phyloP scores from a whole-genome alignment of 306 rosid genomes.

The Rosa multiflora region DNA sequence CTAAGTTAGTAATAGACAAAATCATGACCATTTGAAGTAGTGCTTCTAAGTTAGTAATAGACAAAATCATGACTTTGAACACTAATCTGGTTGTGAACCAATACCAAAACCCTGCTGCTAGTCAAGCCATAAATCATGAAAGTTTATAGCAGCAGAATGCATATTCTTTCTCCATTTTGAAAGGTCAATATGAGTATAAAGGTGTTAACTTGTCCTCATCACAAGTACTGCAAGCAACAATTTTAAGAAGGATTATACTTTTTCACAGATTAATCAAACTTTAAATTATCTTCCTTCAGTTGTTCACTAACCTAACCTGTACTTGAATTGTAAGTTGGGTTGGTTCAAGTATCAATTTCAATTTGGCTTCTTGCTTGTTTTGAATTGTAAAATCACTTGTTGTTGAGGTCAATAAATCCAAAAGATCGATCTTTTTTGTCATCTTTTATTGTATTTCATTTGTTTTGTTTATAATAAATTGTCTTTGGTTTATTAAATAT shows the following conservation, averaged over 20 bases:
- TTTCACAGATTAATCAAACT: constrained; percentile 1
- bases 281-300: background rate
- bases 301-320: constrained; percentile 18
- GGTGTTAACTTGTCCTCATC: background rate
- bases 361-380: no score
- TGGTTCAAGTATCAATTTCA: no score
- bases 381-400: no score
- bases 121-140: constrained; percentile 12
- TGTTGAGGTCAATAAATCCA: no score
- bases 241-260: background rate
- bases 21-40: no score
- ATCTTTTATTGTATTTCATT: no score
- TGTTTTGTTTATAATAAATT: no score
- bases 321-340: no score
- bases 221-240: background rate
- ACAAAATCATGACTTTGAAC: constrained; percentile 2
- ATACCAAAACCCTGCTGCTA: background rate
- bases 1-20: no score
- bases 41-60: background rate
- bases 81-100: background rate
- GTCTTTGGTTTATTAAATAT: no score
- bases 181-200: background rate
- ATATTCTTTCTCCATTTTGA: background rate
- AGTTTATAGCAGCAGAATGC: background rate
- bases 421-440: no score